Evolutionary conservation across 225 moss, liverwort and hornwort species (phyloP), one percentile per base, ranked within the genome.

Genomic region (Asterella californica): DNA sequence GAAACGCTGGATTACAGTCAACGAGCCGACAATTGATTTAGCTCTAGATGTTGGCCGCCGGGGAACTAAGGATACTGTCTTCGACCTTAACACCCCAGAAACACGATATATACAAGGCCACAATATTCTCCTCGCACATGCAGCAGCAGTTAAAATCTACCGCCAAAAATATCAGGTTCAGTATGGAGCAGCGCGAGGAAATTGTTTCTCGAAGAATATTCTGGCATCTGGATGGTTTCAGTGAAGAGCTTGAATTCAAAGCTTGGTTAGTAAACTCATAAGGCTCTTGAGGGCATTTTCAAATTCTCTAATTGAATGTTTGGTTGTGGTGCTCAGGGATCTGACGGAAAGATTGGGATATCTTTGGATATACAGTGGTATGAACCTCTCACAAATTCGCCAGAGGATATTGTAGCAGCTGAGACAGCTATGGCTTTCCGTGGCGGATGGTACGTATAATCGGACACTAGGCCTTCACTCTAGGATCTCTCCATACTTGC

Each of bases 1-100:
- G 47, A 91, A 91, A 83, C 82, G 83, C 61, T 94, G 94, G 94
- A 79, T n/a, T 25, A 95, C 93, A 5, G 83, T 93, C 66, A 95
- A 95, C 78, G 91, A 95, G 83, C 91, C 93, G 6, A 82, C 84
- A 65, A 82, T 82, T 55, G 80, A 60, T 80, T 27, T 86, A 21
- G 73, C 81, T 11, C 0, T 21, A 46, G 84, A 37, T 36, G 78
- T 85, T 9, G 85, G 83, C 18, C 86, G 89, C 76, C 8, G 27
- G 38, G 66, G 70, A 2, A 49, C 55, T 25, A 81, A 86, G 57
- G 88, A 74, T 0, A n/a, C n/a, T n/a, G n/a, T n/a, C n/a, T n/a
- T n/a, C n/a, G n/a, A n/a, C n/a, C 76, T 17, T 90, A 69, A 86
- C 70, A 80, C 91, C 83, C 37, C 91, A 91, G 77, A 62, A 62